Conservation (phyloP, 2,329 filamentous ascomycete species). For the Cladosporium phlei region DNA sequence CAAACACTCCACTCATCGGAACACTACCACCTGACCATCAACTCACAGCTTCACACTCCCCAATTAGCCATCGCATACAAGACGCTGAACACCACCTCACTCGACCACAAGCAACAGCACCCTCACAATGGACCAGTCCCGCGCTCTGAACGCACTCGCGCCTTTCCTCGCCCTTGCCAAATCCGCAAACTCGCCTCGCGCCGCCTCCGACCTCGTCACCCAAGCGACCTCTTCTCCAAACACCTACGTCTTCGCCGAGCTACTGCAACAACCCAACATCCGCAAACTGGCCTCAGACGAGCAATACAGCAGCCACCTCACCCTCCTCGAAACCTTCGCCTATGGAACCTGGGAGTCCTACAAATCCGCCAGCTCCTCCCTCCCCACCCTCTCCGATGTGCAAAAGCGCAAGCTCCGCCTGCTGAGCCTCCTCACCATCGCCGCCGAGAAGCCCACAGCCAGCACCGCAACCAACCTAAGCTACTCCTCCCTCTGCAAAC, state of each 20-base stretch:
- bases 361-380: constrained; percentile 47
- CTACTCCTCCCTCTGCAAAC: constrained; percentile 63
- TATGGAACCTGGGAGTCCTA: constrained; percentile 86
- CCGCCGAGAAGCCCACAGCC: constrained; percentile 48
- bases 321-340: constrained; percentile 80
- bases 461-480: constrained; percentile 49
- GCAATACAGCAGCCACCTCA: constrained; percentile 61
- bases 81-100: too few relatives aligned
- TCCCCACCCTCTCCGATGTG: constrained; percentile 66
- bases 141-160: constrained; percentile 59
- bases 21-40: neutral
- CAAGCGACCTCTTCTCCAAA: constrained; percentile 85
- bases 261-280: constrained; percentile 76
- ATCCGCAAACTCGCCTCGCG: constrained; percentile 75
- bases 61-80: too few relatives aligned
- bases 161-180: constrained; percentile 89
- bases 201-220: constrained; percentile 77
- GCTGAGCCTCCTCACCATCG: constrained; percentile 79
- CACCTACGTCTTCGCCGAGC: constrained; percentile 89
- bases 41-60: neutral
- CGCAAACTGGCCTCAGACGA: constrained; percentile 62
- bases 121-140: constrained; percentile 60
- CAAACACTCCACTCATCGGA: neutral
- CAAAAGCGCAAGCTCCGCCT: constrained; percentile 85
- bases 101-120: neutral